These are phyloP conservation scores for Beauveria brongniartii DNA, from an alignment of 2,329 filamentous ascomycete species.

Conservation along the genomic window DNA sequence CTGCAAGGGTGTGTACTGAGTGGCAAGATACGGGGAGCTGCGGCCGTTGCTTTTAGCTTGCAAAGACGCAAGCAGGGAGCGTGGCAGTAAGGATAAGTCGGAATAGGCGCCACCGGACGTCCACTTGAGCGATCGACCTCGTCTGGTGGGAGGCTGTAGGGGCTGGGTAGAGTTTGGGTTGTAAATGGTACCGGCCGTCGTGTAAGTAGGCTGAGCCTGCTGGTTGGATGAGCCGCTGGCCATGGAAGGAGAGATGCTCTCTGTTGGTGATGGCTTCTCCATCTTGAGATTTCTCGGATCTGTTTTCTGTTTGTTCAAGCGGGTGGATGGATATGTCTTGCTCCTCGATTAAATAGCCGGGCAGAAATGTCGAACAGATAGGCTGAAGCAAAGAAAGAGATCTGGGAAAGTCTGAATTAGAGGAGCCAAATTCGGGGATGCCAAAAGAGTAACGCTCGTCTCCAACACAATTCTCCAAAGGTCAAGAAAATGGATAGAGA, in stretches of 20 bases:
- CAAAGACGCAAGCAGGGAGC: slow-evolving; percentile 27
- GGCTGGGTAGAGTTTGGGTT: slow-evolving; percentile 38
- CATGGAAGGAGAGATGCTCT: slow-evolving; percentile 17
- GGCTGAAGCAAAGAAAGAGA: background rate
- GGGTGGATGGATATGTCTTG: background rate
- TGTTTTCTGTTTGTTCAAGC: slow-evolving; percentile 3
- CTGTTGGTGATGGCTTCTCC: slow-evolving; percentile 22
- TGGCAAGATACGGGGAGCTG: slow-evolving; percentile 18
- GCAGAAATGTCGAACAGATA: slow-evolving; percentile 5
- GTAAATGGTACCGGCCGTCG: slow-evolving; percentile 49
- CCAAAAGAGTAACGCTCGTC: slow-evolving; percentile 3
- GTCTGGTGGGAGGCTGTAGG: slow-evolving; percentile 43
- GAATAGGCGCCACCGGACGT: slow-evolving; percentile 20
- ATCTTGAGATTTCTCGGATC: slow-evolving; percentile 18
- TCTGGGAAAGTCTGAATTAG: slow-evolving; percentile 8
- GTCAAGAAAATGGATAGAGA: slow-evolving; percentile 1
- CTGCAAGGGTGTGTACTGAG: slow-evolving; percentile 43
- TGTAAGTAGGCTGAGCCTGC: slow-evolving; percentile 37
- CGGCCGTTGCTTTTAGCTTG: slow-evolving; percentile 22
- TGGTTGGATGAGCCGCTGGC: slow-evolving; percentile 16
- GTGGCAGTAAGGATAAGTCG: slow-evolving; percentile 29
- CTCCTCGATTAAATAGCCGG: slow-evolving; percentile 5
- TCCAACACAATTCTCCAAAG: slow-evolving; percentile 6
- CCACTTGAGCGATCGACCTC: slow-evolving; percentile 39
- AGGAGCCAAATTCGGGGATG: background rate